Evolutionary conservation across 768 basidiomycete species (phyloP).

Genomic region (Amanita rubescens): DNA sequence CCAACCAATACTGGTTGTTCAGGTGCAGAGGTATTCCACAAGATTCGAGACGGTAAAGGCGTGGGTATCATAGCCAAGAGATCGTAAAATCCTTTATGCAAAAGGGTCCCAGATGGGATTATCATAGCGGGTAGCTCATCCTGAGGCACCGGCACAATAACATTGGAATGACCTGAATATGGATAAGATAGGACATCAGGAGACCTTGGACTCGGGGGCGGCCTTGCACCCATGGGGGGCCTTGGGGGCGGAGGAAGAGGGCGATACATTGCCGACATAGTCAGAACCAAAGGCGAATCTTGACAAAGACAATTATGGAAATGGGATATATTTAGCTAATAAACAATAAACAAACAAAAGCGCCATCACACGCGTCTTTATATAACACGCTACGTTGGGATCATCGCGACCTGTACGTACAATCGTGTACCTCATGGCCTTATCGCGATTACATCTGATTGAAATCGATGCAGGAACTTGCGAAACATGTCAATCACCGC

Average conservation of each 20-base stretch:
- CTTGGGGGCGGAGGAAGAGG: constrained; percentile 5
- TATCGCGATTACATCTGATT: neutral
- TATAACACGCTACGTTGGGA: neutral
- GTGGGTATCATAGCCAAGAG: constrained; percentile 73
- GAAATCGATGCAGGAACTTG: neutral
- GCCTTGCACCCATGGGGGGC: neutral
- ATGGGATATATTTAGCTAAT: neutral
- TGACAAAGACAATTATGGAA: constrained; percentile 1
- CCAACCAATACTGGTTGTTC: constrained; percentile 48
- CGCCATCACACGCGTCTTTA: neutral
- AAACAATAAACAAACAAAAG: neutral
- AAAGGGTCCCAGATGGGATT: constrained; percentile 60
- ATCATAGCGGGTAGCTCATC: constrained; percentile 36
- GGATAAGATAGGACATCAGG: constrained; percentile 28
- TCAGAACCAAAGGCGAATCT: neutral
- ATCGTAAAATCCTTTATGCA: constrained; percentile 91
- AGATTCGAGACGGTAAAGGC: constrained; percentile 57
- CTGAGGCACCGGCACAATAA: constrained; percentile 27
- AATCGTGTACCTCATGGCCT: constrained; percentile 4
- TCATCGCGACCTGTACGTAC: constrained; percentile 3
- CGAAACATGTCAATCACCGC: neutral
- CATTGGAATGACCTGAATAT: constrained; percentile 32
- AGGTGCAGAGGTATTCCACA: constrained; percentile 40
- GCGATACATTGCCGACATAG: neutral
- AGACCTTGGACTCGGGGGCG: constrained; percentile 12